These are phyloP conservation scores for Auxenochlorella pyrenoidosa DNA, from an alignment of 139 green algal genomes.

Conservation along the genomic window DNA sequence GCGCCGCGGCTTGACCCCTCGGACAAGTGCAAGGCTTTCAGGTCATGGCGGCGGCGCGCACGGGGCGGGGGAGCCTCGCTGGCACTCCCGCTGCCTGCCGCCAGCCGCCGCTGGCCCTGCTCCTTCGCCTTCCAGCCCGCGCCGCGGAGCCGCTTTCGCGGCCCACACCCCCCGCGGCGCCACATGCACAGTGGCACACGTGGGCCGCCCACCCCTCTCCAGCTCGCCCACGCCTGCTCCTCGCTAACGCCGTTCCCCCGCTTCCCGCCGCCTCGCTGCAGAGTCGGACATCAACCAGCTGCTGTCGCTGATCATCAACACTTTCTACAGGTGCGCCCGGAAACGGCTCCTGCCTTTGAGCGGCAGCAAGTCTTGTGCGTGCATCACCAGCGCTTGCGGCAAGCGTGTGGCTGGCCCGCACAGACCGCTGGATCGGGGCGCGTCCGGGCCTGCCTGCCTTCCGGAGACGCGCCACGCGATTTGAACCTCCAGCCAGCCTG, in stretches of 20 bases:
- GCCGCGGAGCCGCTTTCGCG: too few relatives aligned
- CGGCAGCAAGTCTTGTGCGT: background rate
- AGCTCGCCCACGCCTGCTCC: background rate
- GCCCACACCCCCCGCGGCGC: too few relatives aligned
- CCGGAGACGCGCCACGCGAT: background rate
- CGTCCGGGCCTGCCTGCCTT: background rate
- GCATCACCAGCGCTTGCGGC: background rate
- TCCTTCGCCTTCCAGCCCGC: background rate
- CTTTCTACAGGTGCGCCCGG: constrained; percentile 75
- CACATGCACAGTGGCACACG: too few relatives aligned
- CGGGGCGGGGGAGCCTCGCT: background rate
- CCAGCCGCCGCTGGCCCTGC: background rate
- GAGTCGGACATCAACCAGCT: constrained; percentile 99
- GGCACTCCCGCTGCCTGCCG: background rate
- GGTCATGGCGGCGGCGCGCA: background rate
- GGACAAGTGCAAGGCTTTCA: background rate
- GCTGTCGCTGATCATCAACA: constrained; percentile 99
- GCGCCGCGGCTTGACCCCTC: background rate
- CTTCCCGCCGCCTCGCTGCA: background rate
- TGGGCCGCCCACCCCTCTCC: background rate
- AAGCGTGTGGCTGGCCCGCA: too few relatives aligned
- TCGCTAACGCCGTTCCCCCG: background rate
- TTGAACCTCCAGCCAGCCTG: background rate
- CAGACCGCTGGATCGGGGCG: too few relatives aligned
- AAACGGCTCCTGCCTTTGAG: background rate